Evolutionary conservation across 495 filamentous ascomycete genomes (phyloP).

Genomic region (Talaromyces proteolyticus): DNA sequence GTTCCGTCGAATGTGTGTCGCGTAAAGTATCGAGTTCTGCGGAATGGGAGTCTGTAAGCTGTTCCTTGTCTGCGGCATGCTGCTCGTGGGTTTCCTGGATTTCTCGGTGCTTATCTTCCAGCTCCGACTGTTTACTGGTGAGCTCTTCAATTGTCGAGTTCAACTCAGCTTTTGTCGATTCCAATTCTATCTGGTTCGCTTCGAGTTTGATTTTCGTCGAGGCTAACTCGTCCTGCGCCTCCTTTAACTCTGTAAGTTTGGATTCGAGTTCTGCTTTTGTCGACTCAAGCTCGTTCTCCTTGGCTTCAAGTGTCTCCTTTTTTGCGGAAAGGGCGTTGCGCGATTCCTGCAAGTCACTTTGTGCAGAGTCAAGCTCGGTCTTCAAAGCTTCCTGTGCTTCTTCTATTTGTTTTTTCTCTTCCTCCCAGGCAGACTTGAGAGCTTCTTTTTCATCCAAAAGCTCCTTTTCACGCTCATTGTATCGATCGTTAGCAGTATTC

Average conservation of each 20-base stretch:
- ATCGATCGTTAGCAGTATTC: slow-evolving; percentile 26
- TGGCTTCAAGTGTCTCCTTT: slow-evolving; percentile 24
- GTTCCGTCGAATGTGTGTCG: background rate
- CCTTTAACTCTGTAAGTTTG: slow-evolving; percentile 2
- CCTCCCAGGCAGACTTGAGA: slow-evolving; percentile 35
- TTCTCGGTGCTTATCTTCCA: background rate
- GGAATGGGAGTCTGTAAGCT: slow-evolving; percentile 8
- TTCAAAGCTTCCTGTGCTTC: slow-evolving; percentile 31
- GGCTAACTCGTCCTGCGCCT: slow-evolving; percentile 1
- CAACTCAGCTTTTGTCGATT: slow-evolving; percentile 4
- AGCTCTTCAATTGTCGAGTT: slow-evolving; percentile 7
- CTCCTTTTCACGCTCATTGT: slow-evolving; percentile 35
- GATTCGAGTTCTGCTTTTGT: slow-evolving; percentile 6
- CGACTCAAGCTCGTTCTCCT: slow-evolving; percentile 9
- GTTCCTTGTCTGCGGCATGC: slow-evolving; percentile 24
- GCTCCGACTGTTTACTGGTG: background rate
- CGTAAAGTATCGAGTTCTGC: slow-evolving; percentile 4
- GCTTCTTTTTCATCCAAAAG: slow-evolving; percentile 30
- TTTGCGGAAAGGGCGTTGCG: slow-evolving; percentile 19
- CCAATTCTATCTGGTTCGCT: slow-evolving; percentile 1
- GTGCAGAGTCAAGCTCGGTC: slow-evolving; percentile 26
- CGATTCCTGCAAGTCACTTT: slow-evolving; percentile 17
- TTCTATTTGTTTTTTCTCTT: slow-evolving; percentile 36
- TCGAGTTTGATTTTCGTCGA: slow-evolving; percentile 3
- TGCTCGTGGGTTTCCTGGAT: slow-evolving; percentile 12